A percentile compares a stretch with the other conserved stretches of the same genome.
Evolutionary conservation across 352 stramenopile species (phyloP).

Genomic region (Globisporangium irregulare): DNA sequence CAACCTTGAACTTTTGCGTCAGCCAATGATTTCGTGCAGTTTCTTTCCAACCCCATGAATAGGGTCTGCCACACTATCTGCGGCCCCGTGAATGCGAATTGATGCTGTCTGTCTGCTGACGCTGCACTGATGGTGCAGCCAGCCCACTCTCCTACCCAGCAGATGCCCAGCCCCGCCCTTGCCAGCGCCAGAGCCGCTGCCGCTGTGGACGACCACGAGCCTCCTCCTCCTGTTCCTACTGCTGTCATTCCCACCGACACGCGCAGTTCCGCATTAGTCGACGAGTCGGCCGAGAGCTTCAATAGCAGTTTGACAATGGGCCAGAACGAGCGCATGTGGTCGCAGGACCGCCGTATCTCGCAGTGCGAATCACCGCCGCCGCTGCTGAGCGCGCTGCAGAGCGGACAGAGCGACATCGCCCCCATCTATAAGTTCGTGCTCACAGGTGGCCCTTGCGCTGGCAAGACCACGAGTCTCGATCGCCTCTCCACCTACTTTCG

Average conservation of each 20-base stretch:
- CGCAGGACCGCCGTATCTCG: conserved; percentile 42
- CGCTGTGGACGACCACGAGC: conserved; percentile 12
- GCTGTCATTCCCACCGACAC: neutral
- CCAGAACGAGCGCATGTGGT: conserved; percentile 47
- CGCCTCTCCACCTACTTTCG: conserved; percentile 89
- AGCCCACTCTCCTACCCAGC: neutral
- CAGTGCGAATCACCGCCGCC: conserved; percentile 38
- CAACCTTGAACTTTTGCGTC: conserved; percentile 1
- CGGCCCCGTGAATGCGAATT: conserved; percentile 3
- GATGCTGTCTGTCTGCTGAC: neutral
- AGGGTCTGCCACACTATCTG: neutral
- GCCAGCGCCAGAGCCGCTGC: neutral
- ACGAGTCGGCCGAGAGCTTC: neutral
- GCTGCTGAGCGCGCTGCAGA: conserved; percentile 66
- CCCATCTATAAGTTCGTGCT: conserved; percentile 93
- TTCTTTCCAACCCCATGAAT: neutral
- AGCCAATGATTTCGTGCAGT: neutral
- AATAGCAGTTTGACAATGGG: conserved; percentile 21
- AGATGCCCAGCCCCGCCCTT: neutral
- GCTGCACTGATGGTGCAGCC: neutral
- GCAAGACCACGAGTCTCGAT: conserved; percentile 95
- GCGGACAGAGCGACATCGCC: conserved; percentile 60
- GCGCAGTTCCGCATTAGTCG: neutral
- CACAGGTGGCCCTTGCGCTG: conserved; percentile 93
- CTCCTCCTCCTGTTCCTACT: conserved; percentile 18